Evolutionary conservation across 148 eudicot species (phyloP), one percentile per base, ranked within the genome.

Genomic region (Camellia sinensis): DNA sequence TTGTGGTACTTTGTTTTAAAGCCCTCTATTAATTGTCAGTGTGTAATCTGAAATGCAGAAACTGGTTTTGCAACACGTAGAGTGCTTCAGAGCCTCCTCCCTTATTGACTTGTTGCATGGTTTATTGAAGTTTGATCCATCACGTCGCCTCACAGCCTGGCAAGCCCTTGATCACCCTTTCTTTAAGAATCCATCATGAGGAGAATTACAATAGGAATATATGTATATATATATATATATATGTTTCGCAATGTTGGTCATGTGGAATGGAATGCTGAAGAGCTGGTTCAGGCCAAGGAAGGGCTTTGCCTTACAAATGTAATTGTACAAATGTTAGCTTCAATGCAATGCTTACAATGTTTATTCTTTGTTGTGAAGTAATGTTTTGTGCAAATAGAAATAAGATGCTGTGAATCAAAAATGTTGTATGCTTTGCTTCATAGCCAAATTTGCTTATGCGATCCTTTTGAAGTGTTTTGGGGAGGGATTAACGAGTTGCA

Each of bases 91-190:
- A 45, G 37, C 37, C 37, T 82, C 87, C 0, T 81, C 74, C 1
- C 82, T 93, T 4, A 74, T 88, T 29, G 91, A 94, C 78, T 88
- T 94, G 82, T 81, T 93, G 84, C 83, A 90, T 80, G 89, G 92
- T 59, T 74, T 94, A 77, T 83, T 94, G 80, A 85, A 76, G 81
- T 94, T 89, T 78, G 98, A 94, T 77, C 98, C 98, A 59, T 71
- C 87, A 0, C 87, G 90, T 54, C 87, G 98, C 75, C 85, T 89
- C 65, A 92, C 86, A 13, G 96, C 98, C 29, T 82, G 78, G 45
- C 81, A 88, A 78, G 98, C 96, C 78, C 90, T 93, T 7, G 71
- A 80, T 37, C 98, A 93, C 83, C 91, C 96, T 12, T 94, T 94
- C 80, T 92, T 94, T 53, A 82, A 81, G 80, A 79, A 41, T 46